Percentiles rank a stretch among this genome's conserved stretches.
Conservation (phyloP, 495 filamentous ascomycete genomes). For the Coniosporium apollinis region DNA sequence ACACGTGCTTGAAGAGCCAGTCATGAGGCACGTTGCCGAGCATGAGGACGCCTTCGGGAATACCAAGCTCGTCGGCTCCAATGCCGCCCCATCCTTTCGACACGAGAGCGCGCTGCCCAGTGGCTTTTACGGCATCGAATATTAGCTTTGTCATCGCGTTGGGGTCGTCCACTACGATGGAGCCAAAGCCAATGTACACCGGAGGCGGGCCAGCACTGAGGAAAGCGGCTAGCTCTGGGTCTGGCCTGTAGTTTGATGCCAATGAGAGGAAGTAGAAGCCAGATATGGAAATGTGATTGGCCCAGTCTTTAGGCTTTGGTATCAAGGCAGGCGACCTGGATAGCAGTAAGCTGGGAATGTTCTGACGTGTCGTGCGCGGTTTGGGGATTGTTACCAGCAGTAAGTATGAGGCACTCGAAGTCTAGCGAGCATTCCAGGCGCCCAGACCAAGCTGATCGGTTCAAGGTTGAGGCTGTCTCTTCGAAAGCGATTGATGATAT, state of each 20-base stretch:
- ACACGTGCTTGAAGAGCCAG: slow-evolving; percentile 48
- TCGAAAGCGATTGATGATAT: slow-evolving; percentile 40
- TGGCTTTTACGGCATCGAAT: slow-evolving; percentile 33
- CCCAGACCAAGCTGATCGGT: slow-evolving; percentile 33
- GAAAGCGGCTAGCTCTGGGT: slow-evolving; percentile 33
- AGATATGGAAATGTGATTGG: slow-evolving; percentile 37
- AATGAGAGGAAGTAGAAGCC: slow-evolving; percentile 45
- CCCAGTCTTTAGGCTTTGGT: slow-evolving; percentile 46
- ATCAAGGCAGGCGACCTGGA: slow-evolving; percentile 39
- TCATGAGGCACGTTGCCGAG: slow-evolving; percentile 46
- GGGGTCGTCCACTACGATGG: slow-evolving; percentile 46
- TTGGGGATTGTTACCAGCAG: slow-evolving; percentile 29
- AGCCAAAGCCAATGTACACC: slow-evolving; percentile 53
- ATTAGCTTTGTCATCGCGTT: slow-evolving; percentile 34
- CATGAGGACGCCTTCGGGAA: slow-evolving; percentile 34
- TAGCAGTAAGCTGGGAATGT: slow-evolving; percentile 1
- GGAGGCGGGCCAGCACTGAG: slow-evolving; percentile 36
- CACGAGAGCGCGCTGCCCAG: slow-evolving; percentile 40
- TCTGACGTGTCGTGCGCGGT: too few relatives aligned
- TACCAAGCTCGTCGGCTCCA: slow-evolving; percentile 27
- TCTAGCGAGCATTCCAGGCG: slow-evolving; percentile 26
- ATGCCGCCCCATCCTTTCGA: slow-evolving; percentile 49
- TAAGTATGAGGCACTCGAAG: slow-evolving; percentile 44
- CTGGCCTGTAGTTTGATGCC: slow-evolving; percentile 33
- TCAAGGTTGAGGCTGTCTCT: slow-evolving; percentile 35